Percentiles rank a stretch among this genome's conserved stretches.
These are phyloP conservation scores for Colletotrichum shisoi DNA, from an alignment of 2,329 filamentous ascomycete species.

Conservation along the genomic window DNA sequence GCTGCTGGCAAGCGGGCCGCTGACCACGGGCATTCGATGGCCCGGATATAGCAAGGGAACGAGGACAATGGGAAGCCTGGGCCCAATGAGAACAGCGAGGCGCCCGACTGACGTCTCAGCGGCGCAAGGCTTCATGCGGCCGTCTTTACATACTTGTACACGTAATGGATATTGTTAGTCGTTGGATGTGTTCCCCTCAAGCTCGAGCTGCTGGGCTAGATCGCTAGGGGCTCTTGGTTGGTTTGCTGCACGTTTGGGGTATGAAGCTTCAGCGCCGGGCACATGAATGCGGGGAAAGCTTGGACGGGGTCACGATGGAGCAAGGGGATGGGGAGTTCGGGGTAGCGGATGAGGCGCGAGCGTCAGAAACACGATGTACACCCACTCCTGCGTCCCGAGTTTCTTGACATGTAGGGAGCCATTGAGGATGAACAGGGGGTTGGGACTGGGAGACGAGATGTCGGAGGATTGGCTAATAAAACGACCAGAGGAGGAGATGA, in stretches of 20 bases:
- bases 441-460: slow-evolving; percentile 11
- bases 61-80: background rate
- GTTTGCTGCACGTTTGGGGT: slow-evolving; percentile 8
- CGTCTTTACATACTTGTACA: background rate
- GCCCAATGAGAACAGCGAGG: background rate
- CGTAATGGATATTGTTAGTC: slow-evolving; percentile 1
- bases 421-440: slow-evolving; percentile 21
- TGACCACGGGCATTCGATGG: background rate
- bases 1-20: background rate
- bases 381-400: background rate
- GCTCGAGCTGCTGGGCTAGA: slow-evolving; percentile 4
- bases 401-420: background rate
- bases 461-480: slow-evolving; percentile 12
- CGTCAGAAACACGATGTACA: background rate
- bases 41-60: background rate
- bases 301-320: slow-evolving; percentile 11
- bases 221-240: background rate
- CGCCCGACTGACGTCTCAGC: slow-evolving; percentile 9
- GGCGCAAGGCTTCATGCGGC: slow-evolving; percentile 1
- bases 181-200: background rate
- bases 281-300: slow-evolving; percentile 28
- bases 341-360: slow-evolving; percentile 34
- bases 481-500: background rate
- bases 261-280: slow-evolving; percentile 20
- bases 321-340: slow-evolving; percentile 32